These are phyloP conservation scores for Flaveria floridana DNA, from an alignment of 140 eudicot genomes.

Conservation along the genomic window DNA sequence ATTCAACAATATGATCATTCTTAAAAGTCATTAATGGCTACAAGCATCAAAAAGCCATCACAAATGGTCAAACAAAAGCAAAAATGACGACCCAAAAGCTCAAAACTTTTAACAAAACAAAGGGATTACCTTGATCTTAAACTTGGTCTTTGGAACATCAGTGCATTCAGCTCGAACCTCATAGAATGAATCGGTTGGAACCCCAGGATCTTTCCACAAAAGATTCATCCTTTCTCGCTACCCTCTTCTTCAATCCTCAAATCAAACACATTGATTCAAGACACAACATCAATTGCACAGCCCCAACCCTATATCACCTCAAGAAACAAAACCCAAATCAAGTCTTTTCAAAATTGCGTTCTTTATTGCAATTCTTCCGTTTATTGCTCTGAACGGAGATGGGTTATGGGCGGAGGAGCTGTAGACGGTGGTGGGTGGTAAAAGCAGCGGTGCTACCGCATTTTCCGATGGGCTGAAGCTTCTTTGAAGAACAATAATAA, in stretches of 20 bases:
- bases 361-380: too few relatives aligned
- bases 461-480: conserved; percentile 3
- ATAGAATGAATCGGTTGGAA: conserved; percentile 74
- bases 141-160: conserved; percentile 85
- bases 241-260: background rate
- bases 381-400: background rate
- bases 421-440: background rate
- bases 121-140: conserved; percentile 64
- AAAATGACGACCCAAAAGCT: conserved; percentile 10
- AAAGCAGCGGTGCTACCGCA: background rate
- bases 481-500: background rate
- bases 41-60: background rate
- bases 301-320: conserved; percentile 27
- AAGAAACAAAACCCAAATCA: conserved; percentile 35
- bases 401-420: background rate
- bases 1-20: background rate
- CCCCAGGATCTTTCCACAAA: conserved; percentile 76
- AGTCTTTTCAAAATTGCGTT: background rate
- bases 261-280: conserved; percentile 14
- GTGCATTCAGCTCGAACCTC: conserved; percentile 71
- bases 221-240: conserved; percentile 34
- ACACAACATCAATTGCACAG: conserved; percentile 3
- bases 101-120: conserved; percentile 1
- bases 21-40: background rate
- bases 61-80: background rate